Percentiles rank a stretch among this genome's conserved stretches.
These are phyloP conservation scores for Cruciata laevipes DNA, from an alignment of 257 asterid genomes.

Conservation along the genomic window DNA sequence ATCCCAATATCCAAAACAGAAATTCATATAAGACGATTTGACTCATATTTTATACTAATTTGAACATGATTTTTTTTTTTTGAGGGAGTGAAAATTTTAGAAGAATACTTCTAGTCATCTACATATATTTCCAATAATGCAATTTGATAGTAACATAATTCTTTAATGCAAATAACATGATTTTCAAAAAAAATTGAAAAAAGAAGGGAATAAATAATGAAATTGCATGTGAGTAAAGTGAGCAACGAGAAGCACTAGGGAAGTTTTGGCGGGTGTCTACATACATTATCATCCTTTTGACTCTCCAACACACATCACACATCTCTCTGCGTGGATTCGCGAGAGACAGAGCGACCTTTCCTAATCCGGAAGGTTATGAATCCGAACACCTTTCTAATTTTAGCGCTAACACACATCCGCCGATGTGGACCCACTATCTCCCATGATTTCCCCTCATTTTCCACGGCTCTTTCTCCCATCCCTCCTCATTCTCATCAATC, in stretches of 20 bases:
- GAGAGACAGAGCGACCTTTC: slow-evolving; percentile 28
- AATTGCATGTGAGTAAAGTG: slow-evolving; percentile 30
- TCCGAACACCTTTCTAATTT: slow-evolving; percentile 9
- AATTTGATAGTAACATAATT: too few species aligned
- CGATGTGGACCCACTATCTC: slow-evolving; percentile 38
- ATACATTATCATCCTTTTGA: slow-evolving; percentile 1
- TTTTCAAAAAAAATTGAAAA: too few species aligned
- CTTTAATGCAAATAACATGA: too few species aligned
- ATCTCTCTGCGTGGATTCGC: slow-evolving; percentile 11
- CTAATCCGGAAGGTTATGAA: slow-evolving; percentile 29
- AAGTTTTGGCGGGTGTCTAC: not conserved
- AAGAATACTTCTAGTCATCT: too few species aligned
- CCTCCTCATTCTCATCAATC: not conserved
- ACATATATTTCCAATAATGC: too few species aligned
- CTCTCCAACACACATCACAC: slow-evolving; percentile 19
- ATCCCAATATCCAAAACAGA: too few species aligned
- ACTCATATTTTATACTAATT: too few species aligned
- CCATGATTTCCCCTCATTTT: slow-evolving; percentile 23
- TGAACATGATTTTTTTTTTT: too few species aligned
- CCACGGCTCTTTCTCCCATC: not conserved
- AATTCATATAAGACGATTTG: too few species aligned
- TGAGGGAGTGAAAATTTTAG: too few species aligned
- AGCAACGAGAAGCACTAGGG: slow-evolving; percentile 16
- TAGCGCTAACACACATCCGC: slow-evolving; percentile 12
- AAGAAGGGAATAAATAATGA: not conserved